Percentiles rank a stretch among this genome's conserved stretches.
Conservation (phyloP, 2,329 filamentous ascomycete species). For the Arachnomyces sp. region DNA sequence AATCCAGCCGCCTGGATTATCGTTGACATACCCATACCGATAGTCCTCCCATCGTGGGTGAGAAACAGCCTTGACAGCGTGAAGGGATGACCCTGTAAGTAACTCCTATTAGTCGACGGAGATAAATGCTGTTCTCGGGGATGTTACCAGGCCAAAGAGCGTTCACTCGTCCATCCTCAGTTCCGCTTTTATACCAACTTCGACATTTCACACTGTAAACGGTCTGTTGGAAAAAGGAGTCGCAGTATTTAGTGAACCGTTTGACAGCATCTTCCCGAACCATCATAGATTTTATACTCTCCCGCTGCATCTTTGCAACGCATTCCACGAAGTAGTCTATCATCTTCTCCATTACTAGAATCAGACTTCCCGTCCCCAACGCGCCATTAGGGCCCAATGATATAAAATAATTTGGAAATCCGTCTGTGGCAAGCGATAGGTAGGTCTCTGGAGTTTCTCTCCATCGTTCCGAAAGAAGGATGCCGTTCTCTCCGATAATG, state of each 20-base stretch:
- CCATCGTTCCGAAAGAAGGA: constrained; percentile 23
- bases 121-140: no score
- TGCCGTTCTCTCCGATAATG: constrained; percentile 23
- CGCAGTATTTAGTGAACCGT: constrained; percentile 23
- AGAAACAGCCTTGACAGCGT: constrained; percentile 27
- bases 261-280: constrained; percentile 20
- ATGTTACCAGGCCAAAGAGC: constrained; percentile 26
- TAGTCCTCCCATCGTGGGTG: constrained; percentile 33
- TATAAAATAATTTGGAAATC: constrained; percentile 29
- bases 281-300: constrained; percentile 25
- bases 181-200: constrained; percentile 33
- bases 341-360: constrained; percentile 25
- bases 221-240: constrained; percentile 27
- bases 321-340: constrained; percentile 28
- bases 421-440: constrained; percentile 25
- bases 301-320: constrained; percentile 28
- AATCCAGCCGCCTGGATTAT: constrained; percentile 25
- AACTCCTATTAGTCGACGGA: no score
- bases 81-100: constrained; percentile 25
- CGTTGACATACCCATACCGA: constrained; percentile 28
- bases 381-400: constrained; percentile 26
- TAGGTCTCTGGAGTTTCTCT: constrained; percentile 27
- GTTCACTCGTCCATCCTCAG: constrained; percentile 22
- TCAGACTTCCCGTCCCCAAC: constrained; percentile 26
- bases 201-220: constrained; percentile 29